These are phyloP conservation scores for Beauveria scarabaeidicola DNA, from an alignment of 2,329 filamentous ascomycete species.

Conservation along the genomic window DNA sequence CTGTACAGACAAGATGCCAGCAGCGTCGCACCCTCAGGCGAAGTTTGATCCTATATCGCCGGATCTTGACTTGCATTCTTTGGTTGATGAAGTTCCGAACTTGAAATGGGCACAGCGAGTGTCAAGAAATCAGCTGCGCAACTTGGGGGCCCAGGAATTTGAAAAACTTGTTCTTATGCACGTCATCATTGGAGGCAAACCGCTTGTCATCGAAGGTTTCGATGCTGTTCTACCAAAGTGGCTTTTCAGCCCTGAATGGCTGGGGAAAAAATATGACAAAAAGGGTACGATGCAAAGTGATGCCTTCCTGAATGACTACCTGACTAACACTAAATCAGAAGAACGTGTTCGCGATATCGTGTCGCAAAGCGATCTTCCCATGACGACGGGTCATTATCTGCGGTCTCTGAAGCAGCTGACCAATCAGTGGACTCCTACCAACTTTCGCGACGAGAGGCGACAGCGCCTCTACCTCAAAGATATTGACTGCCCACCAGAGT, in stretches of 20 bases:
- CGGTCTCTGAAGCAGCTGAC: constrained; percentile 77
- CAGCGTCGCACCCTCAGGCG: constrained; percentile 66
- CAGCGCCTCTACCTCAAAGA: constrained; percentile 95
- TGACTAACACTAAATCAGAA: constrained; percentile 39
- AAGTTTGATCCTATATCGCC: constrained; percentile 89
- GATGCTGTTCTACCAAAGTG: constrained; percentile 63
- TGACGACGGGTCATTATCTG: constrained; percentile 86
- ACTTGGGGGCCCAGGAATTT: constrained; percentile 68
- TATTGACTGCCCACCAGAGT: constrained; percentile 85
- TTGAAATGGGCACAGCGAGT: constrained; percentile 83
- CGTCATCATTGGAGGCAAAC: constrained; percentile 77
- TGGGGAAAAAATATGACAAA: constrained; percentile 68
- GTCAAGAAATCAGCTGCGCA: constrained; percentile 66
- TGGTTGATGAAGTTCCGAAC: constrained; percentile 73
- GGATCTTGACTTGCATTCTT: constrained; percentile 64
- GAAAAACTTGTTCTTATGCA: constrained; percentile 78
- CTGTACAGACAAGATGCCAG: constrained; percentile 53
- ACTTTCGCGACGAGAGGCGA: constrained; percentile 68
- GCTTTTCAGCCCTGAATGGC: constrained; percentile 74
- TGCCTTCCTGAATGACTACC: not conserved
- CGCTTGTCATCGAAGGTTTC: constrained; percentile 86
- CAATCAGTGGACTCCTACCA: constrained; percentile 68
- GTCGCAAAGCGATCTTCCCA: constrained; percentile 63
- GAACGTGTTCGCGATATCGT: constrained; percentile 79
- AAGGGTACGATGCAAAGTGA: constrained; percentile 51